Percentiles rank a stretch among this genome's conserved stretches.
Evolutionary conservation across 208 protist species (phyloP).

Genomic region (Leishmania tropica): DNA sequence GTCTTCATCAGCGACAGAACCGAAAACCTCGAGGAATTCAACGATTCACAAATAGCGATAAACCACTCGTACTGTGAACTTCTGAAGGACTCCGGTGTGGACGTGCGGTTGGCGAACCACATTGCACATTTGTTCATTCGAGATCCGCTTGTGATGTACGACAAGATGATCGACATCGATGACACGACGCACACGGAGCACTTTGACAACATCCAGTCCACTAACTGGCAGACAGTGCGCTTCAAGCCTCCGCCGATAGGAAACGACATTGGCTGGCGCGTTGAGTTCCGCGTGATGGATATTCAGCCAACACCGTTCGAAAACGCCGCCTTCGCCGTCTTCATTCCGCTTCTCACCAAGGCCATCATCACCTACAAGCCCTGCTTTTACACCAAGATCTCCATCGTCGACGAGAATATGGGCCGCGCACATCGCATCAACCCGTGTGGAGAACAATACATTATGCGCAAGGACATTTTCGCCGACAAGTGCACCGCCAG

Average conservation of each 20-base stretch:
- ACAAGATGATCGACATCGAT: slow-evolving; percentile 94
- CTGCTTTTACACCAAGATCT: slow-evolving; percentile 97
- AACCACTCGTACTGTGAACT: slow-evolving; percentile 82
- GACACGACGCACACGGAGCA: slow-evolving; percentile 94
- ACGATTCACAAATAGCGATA: slow-evolving; percentile 85
- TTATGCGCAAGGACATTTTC: slow-evolving; percentile 95
- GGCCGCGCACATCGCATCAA: slow-evolving; percentile 91
- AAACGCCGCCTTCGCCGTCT: slow-evolving; percentile 98
- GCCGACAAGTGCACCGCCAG: slow-evolving; percentile 33
- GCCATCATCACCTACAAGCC: slow-evolving; percentile 96
- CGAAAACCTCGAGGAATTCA: slow-evolving; percentile 83
- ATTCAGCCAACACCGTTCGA: slow-evolving; percentile 98
- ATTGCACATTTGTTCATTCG: slow-evolving; percentile 98
- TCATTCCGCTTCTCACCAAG: slow-evolving; percentile 95
- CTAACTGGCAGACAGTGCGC: slow-evolving; percentile 98
- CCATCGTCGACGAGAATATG: slow-evolving; percentile 98
- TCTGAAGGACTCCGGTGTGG: slow-evolving; percentile 89
- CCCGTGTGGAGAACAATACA: slow-evolving; percentile 92
- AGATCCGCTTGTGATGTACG: slow-evolving; percentile 98
- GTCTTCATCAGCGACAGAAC: slow-evolving; percentile 86
- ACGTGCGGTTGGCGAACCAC: slow-evolving; percentile 94
- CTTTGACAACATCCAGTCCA: slow-evolving; percentile 99
- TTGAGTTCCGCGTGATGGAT: slow-evolving; percentile 98
- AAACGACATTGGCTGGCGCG: slow-evolving; percentile 94
- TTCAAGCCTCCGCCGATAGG: slow-evolving; percentile 95